Base-by-base conservation (phyloP, 345 rosid genomes). In the Cardiospermum halicacabum region DNA sequence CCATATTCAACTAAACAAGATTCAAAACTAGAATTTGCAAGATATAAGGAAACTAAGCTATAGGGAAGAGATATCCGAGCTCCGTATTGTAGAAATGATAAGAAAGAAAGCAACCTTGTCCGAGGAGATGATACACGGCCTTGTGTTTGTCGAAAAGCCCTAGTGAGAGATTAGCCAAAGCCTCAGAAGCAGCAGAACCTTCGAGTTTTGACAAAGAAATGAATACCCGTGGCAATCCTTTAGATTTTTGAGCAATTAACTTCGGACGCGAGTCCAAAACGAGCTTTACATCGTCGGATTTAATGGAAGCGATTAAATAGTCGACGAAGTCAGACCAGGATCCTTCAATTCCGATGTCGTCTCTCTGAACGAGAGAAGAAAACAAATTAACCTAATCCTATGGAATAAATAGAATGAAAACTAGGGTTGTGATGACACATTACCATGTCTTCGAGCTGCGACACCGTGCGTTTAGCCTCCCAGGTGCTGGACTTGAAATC, bases 371-470 rank as follows among this genome's bases (percentile, higher is more conserved):
- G n/a, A n/a, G n/a, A n/a, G n/a, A n/a, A 19, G 49, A 15, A 47
- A 3, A 4, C 51, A 47, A 47, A 7, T 16, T 34, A 11, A 7
- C 10, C 39, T 34, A 34, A n/a, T n/a, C 39, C 3, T 7, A 5
- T 4, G 10, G 39, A 34, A 34, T 4, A 34, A 34, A 5, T 5
- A 7, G 8, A 34, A 5, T 5, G 9, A 34, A 34, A 34, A 34
- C 39, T 11, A 34, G 39, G 6, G 3, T 1, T 4, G 3, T 21
- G 58, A 65, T 43, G 45, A 56, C 49, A 25, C 24, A 45, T 10
- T 45, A 89, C 97, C 94, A 87, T 70, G 81, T 85, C 97, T 57
- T 94, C 95, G 9, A 94, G 89, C 84, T 94, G 84, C 67, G 58
- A 63, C 66, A 82, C 61, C 25, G 94, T 84, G 68, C 85, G 85